Conservation (phyloP, 495 filamentous ascomycete species). For the Podospora pseudopauciseta region DNA sequence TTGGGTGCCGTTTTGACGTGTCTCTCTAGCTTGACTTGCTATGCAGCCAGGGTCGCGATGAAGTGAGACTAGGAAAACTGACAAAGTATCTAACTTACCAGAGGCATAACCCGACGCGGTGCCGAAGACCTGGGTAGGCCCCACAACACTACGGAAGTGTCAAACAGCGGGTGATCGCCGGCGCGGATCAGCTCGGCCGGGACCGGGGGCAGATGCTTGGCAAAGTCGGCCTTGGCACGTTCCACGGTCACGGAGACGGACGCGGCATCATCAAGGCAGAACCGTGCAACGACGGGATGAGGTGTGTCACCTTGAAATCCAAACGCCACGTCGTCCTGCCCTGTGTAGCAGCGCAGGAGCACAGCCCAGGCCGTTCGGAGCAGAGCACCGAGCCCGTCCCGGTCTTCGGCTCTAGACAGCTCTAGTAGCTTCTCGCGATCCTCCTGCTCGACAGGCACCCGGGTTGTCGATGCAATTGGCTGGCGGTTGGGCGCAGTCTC, state of each 20-base stretch:
- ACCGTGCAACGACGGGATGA: constrained; percentile 13
- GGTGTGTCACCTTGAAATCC: constrained; percentile 14
- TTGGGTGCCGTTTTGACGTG: not conserved
- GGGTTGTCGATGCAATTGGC: constrained; percentile 12
- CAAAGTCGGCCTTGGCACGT: constrained; percentile 7
- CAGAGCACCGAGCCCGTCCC: constrained; percentile 13
- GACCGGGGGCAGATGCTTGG: constrained; percentile 2
- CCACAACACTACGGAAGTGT: constrained; percentile 20
- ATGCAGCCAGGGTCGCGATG: not conserved
- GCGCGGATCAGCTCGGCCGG: constrained; percentile 7
- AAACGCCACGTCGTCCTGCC: constrained; percentile 26
- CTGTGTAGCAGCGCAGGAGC: constrained; percentile 26
- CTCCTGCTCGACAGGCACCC: constrained; percentile 16
- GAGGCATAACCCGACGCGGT: constrained; percentile 6
- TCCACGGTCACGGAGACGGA: constrained; percentile 11
- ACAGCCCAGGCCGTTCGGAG: constrained; percentile 25
- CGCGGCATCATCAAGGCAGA: constrained; percentile 13
- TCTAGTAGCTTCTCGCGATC: constrained; percentile 7
- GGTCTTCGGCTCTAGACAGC: constrained; percentile 13
- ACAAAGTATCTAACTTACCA: constrained; percentile 6
- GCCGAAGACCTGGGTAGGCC: constrained; percentile 6
- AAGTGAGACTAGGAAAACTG: not conserved
- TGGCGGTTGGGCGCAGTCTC: not conserved
- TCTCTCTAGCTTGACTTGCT: not conserved
- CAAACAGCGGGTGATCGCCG: constrained; percentile 7